A percentile compares a stretch with the other conserved stretches of the same genome.
Conservation (phyloP, 2,329 filamentous ascomycete species). For the Chrysoporthe cubensis region DNA sequence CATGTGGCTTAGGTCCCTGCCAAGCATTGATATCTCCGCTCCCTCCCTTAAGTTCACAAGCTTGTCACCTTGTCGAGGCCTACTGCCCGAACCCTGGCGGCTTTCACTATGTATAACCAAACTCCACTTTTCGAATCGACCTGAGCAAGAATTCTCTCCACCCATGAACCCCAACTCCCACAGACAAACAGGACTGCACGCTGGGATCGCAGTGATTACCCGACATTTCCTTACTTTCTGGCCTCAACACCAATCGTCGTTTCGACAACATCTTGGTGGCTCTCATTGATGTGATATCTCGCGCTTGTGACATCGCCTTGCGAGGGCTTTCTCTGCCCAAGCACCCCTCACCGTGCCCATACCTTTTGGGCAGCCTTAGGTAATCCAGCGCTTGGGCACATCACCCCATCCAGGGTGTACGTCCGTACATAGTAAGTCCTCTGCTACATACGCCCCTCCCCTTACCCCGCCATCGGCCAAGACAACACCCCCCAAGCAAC, state of each 20-base stretch:
- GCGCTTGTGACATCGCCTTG: not conserved
- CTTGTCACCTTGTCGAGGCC: not conserved
- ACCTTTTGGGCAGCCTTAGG: not conserved
- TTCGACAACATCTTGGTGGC: not conserved
- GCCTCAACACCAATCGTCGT: not conserved
- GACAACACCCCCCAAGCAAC: slow-evolving; percentile 7
- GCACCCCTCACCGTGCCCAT: not conserved
- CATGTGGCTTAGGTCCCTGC: not conserved
- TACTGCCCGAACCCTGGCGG: slow-evolving; percentile 1
- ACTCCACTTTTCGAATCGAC: not conserved
- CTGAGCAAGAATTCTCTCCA: not conserved
- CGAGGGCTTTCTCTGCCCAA: not conserved
- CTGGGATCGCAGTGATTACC: not conserved
- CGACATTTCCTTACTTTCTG: not conserved
- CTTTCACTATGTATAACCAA: not conserved
- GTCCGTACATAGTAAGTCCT: not conserved
- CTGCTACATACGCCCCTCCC: slow-evolving; percentile 4
- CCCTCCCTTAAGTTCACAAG: too few species aligned
- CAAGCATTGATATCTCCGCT: not conserved
- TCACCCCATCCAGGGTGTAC: slow-evolving; percentile 6
- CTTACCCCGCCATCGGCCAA: slow-evolving; percentile 6
- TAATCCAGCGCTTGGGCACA: slow-evolving; percentile 3
- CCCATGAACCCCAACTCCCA: not conserved
- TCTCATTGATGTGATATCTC: not conserved
- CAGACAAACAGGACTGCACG: not conserved